Evolutionary conservation across 2,329 filamentous ascomycete species (phyloP), one percentile per base, ranked within the genome.

Genomic region (Pseudogymnoascus sp.): DNA sequence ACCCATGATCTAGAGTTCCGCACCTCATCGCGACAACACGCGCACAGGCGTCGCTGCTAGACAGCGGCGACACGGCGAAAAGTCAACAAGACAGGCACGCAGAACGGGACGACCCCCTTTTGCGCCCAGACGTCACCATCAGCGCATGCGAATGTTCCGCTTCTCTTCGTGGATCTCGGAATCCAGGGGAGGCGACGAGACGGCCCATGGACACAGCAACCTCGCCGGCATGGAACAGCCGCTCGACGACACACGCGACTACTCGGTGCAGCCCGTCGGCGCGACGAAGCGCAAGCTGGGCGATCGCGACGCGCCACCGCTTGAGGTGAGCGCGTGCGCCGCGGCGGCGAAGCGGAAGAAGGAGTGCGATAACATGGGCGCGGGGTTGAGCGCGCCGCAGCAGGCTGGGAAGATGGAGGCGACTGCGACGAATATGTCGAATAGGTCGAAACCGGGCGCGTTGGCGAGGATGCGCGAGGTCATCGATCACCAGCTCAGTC

Each of bases 401-500:
- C 16, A 65, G 16, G 19, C 67, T 16, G 62, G 13, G 60, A 14
- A 60, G 21, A 60, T 57, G 31, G 39, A 69, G 66, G 65, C 67
- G 68, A 43, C 72, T 60, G 71, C 74, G 68, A 43, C 72, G n/a
- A n/a, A n/a, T 60, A 70, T 74, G 39, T 61, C 67, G 5, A 74
- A 73, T 66, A 71, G 71, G 62, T 70, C 66, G 63, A 77, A 77
- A 68, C 70, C 69, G 68, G 69, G 70, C 64, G 68, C 70, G 21
- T 63, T 67, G 57, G 65, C 67, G 39, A 62, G 71, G 61, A 69
- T 78, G 67, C 73, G 68, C 39, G 69, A 73, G 37, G 66, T 67
- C 11, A 89, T 98, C 73, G 88, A 92, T 73, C 87, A 92, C 67
- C 90, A 97, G 77, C 89, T 98, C 75, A 90, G 92, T 72, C 85